Evolutionary conservation across 179 eudicot species (phyloP).

Genomic region (Patellifolia procumbens): DNA sequence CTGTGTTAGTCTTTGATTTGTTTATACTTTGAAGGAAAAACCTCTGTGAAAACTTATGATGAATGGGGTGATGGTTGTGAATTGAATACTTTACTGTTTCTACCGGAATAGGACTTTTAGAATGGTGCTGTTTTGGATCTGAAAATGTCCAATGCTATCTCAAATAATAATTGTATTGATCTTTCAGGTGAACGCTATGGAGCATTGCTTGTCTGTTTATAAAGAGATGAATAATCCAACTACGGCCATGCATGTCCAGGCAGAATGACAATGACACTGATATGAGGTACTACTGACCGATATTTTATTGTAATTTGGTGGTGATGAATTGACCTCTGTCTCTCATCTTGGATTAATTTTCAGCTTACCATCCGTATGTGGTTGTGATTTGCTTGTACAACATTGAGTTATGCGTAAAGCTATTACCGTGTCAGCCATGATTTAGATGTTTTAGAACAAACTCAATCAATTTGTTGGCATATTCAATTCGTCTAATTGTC

Average conservation of each 20-base stretch:
- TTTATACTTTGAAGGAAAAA: too few species aligned
- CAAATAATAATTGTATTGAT: background rate
- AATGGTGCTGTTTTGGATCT: background rate
- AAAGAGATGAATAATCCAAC: conserved; percentile 10
- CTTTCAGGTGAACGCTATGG: conserved; percentile 11
- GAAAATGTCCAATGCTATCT: background rate
- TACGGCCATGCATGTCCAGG: conserved; percentile 11
- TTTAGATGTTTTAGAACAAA: conserved; percentile 5
- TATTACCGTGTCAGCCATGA: conserved; percentile 12
- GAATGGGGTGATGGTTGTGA: background rate
- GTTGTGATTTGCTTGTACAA: conserved; percentile 12
- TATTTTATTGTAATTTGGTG: background rate
- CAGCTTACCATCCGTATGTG: background rate
- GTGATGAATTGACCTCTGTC: conserved; percentile 14
- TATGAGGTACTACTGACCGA: conserved; percentile 21
- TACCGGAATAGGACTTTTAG: background rate
- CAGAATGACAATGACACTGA: conserved; percentile 1
- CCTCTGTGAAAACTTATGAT: background rate
- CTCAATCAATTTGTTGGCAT: background rate
- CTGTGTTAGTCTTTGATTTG: too few species aligned
- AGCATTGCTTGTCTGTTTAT: background rate
- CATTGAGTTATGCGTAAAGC: conserved; percentile 6
- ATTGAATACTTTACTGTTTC: background rate
- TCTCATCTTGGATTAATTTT: conserved; percentile 4
- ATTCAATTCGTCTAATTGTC: background rate